Conservation (phyloP, 2,329 filamentous ascomycete genomes). For the Curvularia hawaiiensis region DNA sequence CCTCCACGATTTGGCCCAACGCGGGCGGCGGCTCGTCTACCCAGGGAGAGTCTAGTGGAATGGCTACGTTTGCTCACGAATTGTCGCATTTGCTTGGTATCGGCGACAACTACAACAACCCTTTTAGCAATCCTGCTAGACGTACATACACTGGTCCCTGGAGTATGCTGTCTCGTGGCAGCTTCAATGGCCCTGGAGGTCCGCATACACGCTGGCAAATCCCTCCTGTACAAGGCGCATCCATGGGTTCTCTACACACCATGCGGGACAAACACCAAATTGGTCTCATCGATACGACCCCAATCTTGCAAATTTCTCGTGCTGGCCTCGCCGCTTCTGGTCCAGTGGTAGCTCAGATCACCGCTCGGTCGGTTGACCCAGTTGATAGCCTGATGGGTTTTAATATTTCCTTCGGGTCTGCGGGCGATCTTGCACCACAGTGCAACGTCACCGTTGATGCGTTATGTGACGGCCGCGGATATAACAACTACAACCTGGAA, state of each 20-base stretch:
- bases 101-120: constrained; percentile 63
- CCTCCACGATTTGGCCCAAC: constrained; percentile 60
- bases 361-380: constrained; percentile 55
- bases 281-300: constrained; percentile 52
- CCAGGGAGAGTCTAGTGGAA: constrained; percentile 60
- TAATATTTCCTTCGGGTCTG: constrained; percentile 52
- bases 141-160: constrained; percentile 59
- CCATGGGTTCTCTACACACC: constrained; percentile 59
- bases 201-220: constrained; percentile 61
- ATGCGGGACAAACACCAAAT: constrained; percentile 61
- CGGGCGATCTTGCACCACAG: constrained; percentile 51
- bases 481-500: constrained; percentile 59
- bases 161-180: constrained; percentile 59
- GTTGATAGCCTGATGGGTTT: constrained; percentile 53
- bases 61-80: constrained; percentile 61
- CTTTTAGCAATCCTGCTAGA: constrained; percentile 53
- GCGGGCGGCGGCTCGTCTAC: constrained; percentile 59
- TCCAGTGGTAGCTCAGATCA: constrained; percentile 53
- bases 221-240: constrained; percentile 55
- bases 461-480: constrained; percentile 58
- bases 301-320: constrained; percentile 54
- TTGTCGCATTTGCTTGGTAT: constrained; percentile 59
- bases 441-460: constrained; percentile 53
- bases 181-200: constrained; percentile 60
- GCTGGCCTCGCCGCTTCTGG: constrained; percentile 52